Evolutionary conservation across 441 rosid species (phyloP), one percentile per base, ranked within the genome.

Genomic region (Jatropha podagrica): DNA sequence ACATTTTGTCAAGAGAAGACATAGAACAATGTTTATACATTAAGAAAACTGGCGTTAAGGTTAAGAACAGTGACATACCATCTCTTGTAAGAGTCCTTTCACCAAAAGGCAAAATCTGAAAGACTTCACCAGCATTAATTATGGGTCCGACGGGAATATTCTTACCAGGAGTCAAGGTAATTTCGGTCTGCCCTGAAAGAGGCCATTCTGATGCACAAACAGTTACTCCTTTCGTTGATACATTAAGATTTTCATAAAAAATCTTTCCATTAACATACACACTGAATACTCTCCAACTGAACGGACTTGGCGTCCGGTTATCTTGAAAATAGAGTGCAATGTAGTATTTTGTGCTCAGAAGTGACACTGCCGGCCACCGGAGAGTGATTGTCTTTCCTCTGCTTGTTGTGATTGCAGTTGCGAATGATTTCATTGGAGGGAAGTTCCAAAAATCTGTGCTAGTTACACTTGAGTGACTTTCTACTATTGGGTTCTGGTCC

Each of bases 311-410:
- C 9, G 82, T 51, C 5, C 96, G 73, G 71, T 79, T 80, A 76
- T 95, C 99, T 82, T 93, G 96, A 82, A 95, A 92, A 77, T 95
- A 95, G 56, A 95, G 84, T 48, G 97, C 86, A 76, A 95, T 73
- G 74, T 93, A 86, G 89, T 89, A 95, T 73, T 71, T 82, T 69
- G 93, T 86, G 44, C 81, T 80, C 0, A 92, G 95, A 62, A 95
- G 94, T 65, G 84, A 51, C 27, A 77, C 54, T 0, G 83, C 80
- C 1, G 98, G 99, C 99, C 98, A 93, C 54, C 73, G 73, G 65
- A 92, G 56, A 67, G 69, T 73, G 1, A 95, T 76, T 23, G 80
- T 77, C 86, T 93, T 87, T 75, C 90, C 94, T 72, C 74, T 72
- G 83, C 85, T 85, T 10, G 86, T 76, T 15, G 93, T 88, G 74